Percentiles rank a stretch among this genome's conserved stretches.
Conservation (phyloP, 2,329 filamentous ascomycete genomes). For the Geoglossum cookeanum region DNA sequence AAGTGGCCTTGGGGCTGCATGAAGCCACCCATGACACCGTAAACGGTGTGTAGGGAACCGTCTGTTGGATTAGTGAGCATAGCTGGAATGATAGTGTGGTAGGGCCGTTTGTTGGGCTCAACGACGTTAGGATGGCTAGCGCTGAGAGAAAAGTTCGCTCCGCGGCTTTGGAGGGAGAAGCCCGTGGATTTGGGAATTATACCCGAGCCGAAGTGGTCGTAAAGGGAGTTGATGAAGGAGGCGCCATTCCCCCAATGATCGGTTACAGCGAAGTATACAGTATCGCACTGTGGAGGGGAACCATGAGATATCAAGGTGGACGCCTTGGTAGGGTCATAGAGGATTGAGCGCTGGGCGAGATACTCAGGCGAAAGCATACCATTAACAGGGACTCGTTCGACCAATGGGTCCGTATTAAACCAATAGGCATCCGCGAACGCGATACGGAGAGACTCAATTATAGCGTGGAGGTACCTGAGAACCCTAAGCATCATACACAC, state of each 20-base stretch:
- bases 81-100: conserved; percentile 94
- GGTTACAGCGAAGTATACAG: conserved; percentile 79
- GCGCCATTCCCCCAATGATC: conserved; percentile 75
- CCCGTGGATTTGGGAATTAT: conserved; percentile 77
- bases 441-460: conserved; percentile 76
- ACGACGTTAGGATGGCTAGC: conserved; percentile 58
- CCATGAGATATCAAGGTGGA: conserved; percentile 43
- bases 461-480: conserved; percentile 44
- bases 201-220: conserved; percentile 66
- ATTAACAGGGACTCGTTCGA: conserved; percentile 48
- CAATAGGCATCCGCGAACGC: conserved; percentile 79
- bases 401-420: conserved; percentile 74
- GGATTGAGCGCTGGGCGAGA: conserved; percentile 46
- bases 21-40: conserved; percentile 94
- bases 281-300: conserved; percentile 72
- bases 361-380: conserved; percentile 56
- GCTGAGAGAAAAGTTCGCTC: conserved; percentile 62
- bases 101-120: conserved; percentile 69
- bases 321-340: conserved; percentile 37
- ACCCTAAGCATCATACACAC: too few species aligned
- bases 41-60: conserved; percentile 60
- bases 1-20: conserved; percentile 97
- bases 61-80: conserved; percentile 68
- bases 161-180: conserved; percentile 88
- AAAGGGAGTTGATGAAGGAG: conserved; percentile 94